Evolutionary conservation across 768 basidiomycete species (phyloP), one percentile per base, ranked within the genome.

Genomic region (Tricholoma bakamatsutake): DNA sequence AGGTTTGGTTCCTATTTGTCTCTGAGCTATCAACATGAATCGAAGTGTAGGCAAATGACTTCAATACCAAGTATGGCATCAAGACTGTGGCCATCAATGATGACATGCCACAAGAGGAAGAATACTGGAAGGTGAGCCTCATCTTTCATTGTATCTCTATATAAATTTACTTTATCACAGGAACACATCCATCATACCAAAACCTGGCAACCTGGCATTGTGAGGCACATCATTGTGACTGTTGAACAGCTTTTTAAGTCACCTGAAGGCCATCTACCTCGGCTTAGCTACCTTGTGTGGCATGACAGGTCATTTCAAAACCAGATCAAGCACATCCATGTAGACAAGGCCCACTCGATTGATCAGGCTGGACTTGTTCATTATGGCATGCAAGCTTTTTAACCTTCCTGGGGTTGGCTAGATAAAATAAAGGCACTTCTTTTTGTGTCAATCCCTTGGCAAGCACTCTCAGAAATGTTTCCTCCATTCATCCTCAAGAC

Each of bases 401-500:
- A 61, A n/a, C 62, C 62, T 7, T 53, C 63, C 1, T 69, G 61
- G 58, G 65, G 60, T 7, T 18, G 24, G 7, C 60, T 68, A 28
- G 52, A 59, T 17, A 54, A 62, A 7, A 45, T 66, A 2, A 57
- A 61, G 27, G 31, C 56, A 4, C 48, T 59, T 13, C 58, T 67
- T 18, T 56, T 40, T 0, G 34, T 24, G 11, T 35, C 33, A 12
- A 55, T 54, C 3, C 56, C 56, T 0, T 59, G 61, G 52, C 57
- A 60, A 18, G 35, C 47, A 0, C 56, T 64, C n/a, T 65, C 64
- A 1, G 64, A 57, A 1, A 67, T 67, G 2, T 56, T 63, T 9
- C 65, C 66, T 1, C 59, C 56, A 1, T 63, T 68, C 18, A 64
- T 67, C 15, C 62, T 60, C 17, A 55, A 52, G 12, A 52, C n/a